Evolutionary conservation across 2,329 filamentous ascomycete species (phyloP).

Genomic region (Aureobasidium sp.): DNA sequence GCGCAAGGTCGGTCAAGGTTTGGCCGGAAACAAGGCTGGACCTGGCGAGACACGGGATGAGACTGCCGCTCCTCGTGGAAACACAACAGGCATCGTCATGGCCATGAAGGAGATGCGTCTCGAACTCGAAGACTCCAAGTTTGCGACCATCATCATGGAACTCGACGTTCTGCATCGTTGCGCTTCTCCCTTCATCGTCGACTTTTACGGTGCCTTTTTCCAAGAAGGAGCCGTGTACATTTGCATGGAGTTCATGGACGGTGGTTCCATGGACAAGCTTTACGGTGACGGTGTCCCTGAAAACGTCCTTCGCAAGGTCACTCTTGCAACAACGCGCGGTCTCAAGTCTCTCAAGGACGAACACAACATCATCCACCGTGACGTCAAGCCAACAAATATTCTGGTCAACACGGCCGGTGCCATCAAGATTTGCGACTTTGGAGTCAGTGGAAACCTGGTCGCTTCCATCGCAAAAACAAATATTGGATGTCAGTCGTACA

Average conservation of each 20-base stretch:
- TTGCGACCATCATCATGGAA: conserved; percentile 95
- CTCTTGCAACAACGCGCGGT: conserved; percentile 80
- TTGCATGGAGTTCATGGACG: conserved; percentile 99
- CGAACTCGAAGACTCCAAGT: conserved; percentile 93
- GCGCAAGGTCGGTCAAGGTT: conserved; percentile 49
- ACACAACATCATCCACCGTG: conserved; percentile 97
- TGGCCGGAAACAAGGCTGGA: conserved; percentile 51
- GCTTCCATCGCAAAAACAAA: conserved; percentile 98
- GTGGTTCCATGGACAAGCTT: conserved; percentile 92
- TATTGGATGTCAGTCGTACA: conserved; percentile 98
- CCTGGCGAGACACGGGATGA: conserved; percentile 21
- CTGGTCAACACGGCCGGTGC: conserved; percentile 82
- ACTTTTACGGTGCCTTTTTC: conserved; percentile 98
- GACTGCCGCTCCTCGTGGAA: conserved; percentile 25
- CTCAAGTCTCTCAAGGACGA: conserved; percentile 92
- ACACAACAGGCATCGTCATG: conserved; percentile 71
- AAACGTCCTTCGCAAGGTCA: conserved; percentile 78
- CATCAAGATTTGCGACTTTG: conserved; percentile 97
- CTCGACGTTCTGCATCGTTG: conserved; percentile 93
- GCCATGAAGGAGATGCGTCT: conserved; percentile 98
- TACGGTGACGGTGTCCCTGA: conserved; percentile 89
- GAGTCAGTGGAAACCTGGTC: conserved; percentile 90
- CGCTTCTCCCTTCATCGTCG: conserved; percentile 90
- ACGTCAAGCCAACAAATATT: conserved; percentile 99
- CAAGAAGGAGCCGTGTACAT: conserved; percentile 98